Percentiles rank a stretch among this genome's conserved stretches.
Evolutionary conservation across 176 grass and related monocot genomes (phyloP).

Genomic region (Metroxylon sagu): DNA sequence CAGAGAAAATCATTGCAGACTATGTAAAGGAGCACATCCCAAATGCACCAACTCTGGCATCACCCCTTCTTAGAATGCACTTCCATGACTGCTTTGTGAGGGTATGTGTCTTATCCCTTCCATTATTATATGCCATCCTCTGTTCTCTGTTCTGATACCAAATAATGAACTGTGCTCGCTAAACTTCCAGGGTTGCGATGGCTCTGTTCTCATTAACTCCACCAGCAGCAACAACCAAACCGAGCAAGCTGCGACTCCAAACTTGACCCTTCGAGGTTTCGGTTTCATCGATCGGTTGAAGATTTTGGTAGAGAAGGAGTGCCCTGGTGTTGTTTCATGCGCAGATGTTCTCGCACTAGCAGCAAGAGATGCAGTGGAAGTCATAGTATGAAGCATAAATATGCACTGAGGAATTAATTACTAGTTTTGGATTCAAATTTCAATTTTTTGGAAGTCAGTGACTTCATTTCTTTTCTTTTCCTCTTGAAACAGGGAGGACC

Average conservation of each 20-base stretch:
- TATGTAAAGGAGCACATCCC: conserved; percentile 64
- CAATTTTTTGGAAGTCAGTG: neutral
- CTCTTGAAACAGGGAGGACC: conserved; percentile 54
- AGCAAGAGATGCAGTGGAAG: conserved; percentile 63
- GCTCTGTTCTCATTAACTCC: conserved; percentile 68
- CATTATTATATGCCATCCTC: no score
- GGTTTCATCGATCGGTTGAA: conserved; percentile 67
- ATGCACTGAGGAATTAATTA: no score
- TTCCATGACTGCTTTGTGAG: conserved; percentile 99
- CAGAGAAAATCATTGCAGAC: conserved; percentile 54
- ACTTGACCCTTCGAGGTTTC: conserved; percentile 65
- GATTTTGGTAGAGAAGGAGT: conserved; percentile 57
- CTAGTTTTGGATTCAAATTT: no score
- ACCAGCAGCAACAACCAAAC: conserved; percentile 29
- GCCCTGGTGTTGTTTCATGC: conserved; percentile 88
- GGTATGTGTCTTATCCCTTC: conserved; percentile 12
- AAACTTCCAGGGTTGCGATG: conserved; percentile 66
- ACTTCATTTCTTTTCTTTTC: neutral
- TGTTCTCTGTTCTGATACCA: neutral
- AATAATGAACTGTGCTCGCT: neutral
- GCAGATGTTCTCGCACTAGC: conserved; percentile 70
- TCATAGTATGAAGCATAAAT: conserved; percentile 31
- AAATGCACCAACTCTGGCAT: conserved; percentile 53
- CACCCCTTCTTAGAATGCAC: conserved; percentile 78
- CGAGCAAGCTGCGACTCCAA: conserved; percentile 59